Conservation (phyloP, 2,329 filamentous ascomycete genomes). For the Knoxdaviesia capensis region DNA sequence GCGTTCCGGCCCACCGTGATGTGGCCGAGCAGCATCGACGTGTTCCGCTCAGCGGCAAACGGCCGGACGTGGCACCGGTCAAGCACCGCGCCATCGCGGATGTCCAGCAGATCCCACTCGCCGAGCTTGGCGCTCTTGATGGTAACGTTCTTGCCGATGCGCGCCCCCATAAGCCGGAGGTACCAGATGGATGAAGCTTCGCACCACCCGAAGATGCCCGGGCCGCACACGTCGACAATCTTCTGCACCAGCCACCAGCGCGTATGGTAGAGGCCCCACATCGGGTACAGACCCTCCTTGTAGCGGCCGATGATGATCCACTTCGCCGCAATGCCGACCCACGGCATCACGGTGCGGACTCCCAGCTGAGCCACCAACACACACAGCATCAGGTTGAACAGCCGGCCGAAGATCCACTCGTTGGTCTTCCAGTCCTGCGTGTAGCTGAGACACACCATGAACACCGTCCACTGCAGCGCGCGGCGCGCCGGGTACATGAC, state of each 20-base stretch:
- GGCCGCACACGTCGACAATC: constrained; percentile 25
- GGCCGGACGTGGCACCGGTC: constrained; percentile 27
- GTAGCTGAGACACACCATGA: constrained; percentile 24
- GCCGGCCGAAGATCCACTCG: constrained; percentile 18
- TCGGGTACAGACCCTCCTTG: constrained; percentile 31
- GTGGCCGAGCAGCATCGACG: constrained; percentile 32
- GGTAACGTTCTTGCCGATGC: constrained; percentile 29
- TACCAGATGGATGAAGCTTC: constrained; percentile 21
- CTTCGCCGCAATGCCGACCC: constrained; percentile 27
- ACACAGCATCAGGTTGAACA: constrained; percentile 25
- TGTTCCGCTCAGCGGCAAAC: constrained; percentile 34
- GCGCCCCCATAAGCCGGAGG: constrained; percentile 29
- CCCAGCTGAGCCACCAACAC: constrained; percentile 20
- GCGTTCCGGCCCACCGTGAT: constrained; percentile 27
- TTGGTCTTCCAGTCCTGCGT: constrained; percentile 19
- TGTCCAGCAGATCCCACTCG: constrained; percentile 36
- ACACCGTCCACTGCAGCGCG: constrained; percentile 30
- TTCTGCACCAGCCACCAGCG: constrained; percentile 39
- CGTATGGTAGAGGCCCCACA: constrained; percentile 38
- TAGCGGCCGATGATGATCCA: constrained; percentile 34
- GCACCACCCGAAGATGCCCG: constrained; percentile 21
- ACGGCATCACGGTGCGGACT: constrained; percentile 19
- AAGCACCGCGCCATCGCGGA: constrained; percentile 26
- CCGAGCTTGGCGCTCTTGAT: constrained; percentile 23
- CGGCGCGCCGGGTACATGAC: constrained; percentile 29